Evolutionary conservation across 2,329 filamentous ascomycete genomes (phyloP).

Genomic region (Diaporthe amygdali): DNA sequence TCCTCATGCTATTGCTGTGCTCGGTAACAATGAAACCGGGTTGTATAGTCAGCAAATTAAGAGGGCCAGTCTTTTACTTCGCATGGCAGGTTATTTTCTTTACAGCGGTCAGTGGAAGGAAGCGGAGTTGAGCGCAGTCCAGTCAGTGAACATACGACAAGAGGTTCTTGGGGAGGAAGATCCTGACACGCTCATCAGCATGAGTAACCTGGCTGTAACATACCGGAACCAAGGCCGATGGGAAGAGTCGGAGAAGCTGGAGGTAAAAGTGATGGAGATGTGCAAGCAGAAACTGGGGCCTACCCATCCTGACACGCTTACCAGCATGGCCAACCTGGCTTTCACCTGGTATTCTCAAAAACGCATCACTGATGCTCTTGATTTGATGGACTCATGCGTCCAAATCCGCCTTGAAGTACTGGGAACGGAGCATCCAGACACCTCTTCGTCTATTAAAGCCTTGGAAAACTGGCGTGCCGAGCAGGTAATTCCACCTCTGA

Average conservation of each 20-base stretch:
- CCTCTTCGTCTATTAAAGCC: too few relatives aligned
- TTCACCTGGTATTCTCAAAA: too few relatives aligned
- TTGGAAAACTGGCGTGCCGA: too few relatives aligned
- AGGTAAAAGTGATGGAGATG: too few relatives aligned
- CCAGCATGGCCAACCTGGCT: too few relatives aligned
- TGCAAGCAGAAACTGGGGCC: too few relatives aligned
- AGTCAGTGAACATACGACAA: background rate
- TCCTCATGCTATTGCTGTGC: slow-evolving; percentile 29
- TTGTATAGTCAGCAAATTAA: background rate
- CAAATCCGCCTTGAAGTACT: too few relatives aligned
- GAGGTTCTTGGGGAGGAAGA: slow-evolving; percentile 8
- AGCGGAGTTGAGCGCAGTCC: slow-evolving; percentile 14
- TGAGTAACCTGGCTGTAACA: background rate
- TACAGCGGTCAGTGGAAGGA: slow-evolving; percentile 25
- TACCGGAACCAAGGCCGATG: slow-evolving; percentile 17
- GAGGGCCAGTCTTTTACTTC: background rate
- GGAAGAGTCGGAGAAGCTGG: slow-evolving; percentile 13
- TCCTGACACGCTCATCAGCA: background rate
- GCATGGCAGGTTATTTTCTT: background rate
- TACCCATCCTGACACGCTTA: too few relatives aligned
- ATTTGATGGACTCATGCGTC: too few relatives aligned
- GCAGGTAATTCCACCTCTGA: too few relatives aligned
- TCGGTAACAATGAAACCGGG: background rate
- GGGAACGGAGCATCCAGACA: too few relatives aligned
- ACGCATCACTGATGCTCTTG: too few relatives aligned